Evolutionary conservation across 208 protist genomes (phyloP).

Genomic region (Naegleria fowleri): DNA sequence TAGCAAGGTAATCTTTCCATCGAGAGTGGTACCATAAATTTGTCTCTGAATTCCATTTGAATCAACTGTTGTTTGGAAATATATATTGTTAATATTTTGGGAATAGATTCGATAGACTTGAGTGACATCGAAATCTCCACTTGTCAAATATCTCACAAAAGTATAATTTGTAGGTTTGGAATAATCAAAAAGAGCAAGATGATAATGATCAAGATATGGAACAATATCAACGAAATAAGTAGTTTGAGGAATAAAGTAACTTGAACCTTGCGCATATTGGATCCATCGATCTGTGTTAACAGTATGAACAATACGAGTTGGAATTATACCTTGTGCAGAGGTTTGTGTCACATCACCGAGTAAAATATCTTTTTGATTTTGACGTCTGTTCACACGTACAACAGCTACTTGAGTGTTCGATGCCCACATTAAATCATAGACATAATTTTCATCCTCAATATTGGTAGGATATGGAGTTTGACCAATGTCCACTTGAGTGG

Average conservation of each 20-base stretch:
- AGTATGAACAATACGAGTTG: neutral
- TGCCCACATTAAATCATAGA: slow-evolving; percentile 17
- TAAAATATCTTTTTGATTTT: slow-evolving; percentile 27
- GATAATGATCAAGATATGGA: neutral
- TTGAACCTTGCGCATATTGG: neutral
- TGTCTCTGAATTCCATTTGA: neutral
- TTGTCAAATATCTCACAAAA: slow-evolving; percentile 17
- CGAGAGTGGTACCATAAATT: neutral
- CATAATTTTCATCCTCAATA: slow-evolving; percentile 12
- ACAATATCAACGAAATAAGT: neutral
- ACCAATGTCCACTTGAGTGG: neutral
- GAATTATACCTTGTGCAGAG: neutral
- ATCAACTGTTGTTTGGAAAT: neutral
- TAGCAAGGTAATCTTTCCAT: neutral
- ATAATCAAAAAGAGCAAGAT: neutral
- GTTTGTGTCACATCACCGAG: neutral
- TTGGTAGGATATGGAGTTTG: neutral
- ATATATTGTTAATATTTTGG: neutral
- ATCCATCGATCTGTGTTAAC: neutral
- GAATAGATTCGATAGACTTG: neutral
- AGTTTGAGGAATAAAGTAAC: neutral
- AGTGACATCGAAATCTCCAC: slow-evolving; percentile 10
- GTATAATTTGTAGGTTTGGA: neutral
- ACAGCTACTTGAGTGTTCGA: neutral
- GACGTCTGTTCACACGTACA: slow-evolving; percentile 15